Evolutionary conservation across 129 eudicot species (phyloP), one percentile per base, ranked within the genome.

Genomic region (Dittrichia graveolens): DNA sequence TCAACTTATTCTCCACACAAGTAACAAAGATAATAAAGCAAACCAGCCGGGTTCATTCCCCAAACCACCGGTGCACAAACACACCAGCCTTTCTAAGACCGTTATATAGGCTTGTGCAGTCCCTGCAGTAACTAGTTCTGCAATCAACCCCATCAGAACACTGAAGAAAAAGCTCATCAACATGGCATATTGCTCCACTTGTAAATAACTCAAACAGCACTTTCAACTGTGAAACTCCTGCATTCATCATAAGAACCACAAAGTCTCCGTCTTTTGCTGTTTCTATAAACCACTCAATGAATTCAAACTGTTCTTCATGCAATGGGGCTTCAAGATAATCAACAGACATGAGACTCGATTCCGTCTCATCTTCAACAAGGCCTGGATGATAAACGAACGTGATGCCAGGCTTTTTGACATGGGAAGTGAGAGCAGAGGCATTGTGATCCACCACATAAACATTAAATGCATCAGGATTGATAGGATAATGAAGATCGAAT

Each of bases 161-260:
- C 11, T 73, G 82, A 37, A 91, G 82, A 81, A 91, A 91, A 40
- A 91, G 87, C 82, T 91, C 97, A 70, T 91, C 96, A 2, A 91
- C 86, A 56, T 56, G 87, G 78, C 97, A 91, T 45, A 91, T 88
- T 13, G 77, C 91, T 48, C 97, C 97, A 46, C 80, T 86, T 43
- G 78, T 74, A 70, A 86, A 91, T 48, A 91, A 65, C 73, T 88
- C 95, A 8, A 61, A 73, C 70, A 93, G 77, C 16, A 94, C 85
- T 35, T 84, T 86, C 67, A 87, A 62, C 82, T 90, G 90, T 4
- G 58, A 73, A 8, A 42, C 69, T 62, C 88, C 83, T 5, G 90
- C 85, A 61, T 86, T 94, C 93, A 94, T 88, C 91, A 78, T 81
- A 53, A 94, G 92, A 16, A 94, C 91, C 58, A 88, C 96, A 72